These are phyloP conservation scores for Melampsora occidentalis DNA, from an alignment of 1,284 basidiomycete genomes.

Conservation along the genomic window DNA sequence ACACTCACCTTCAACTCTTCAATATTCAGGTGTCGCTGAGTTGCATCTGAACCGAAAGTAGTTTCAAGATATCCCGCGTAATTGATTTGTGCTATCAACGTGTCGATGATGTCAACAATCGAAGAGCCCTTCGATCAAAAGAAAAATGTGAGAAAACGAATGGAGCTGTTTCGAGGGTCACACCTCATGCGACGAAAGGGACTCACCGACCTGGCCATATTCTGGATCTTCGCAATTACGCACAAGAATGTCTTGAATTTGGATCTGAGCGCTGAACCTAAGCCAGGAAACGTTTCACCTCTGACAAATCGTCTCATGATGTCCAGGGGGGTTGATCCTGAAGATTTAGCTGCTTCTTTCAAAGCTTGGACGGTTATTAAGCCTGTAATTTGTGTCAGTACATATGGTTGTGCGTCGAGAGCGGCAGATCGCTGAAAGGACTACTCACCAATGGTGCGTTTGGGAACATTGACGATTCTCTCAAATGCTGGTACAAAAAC, in stretches of 20 bases:
- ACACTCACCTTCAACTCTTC: slow-evolving; percentile 65
- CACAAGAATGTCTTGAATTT: slow-evolving; percentile 65
- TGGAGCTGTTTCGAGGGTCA: no score
- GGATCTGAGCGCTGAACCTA: slow-evolving; percentile 66
- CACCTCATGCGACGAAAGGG: no score
- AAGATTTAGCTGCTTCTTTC: slow-evolving; percentile 59
- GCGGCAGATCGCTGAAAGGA: slow-evolving; percentile 53
- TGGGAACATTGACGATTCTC: slow-evolving; percentile 74
- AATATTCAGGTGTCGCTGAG: slow-evolving; percentile 79
- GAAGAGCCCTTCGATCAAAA: slow-evolving; percentile 58
- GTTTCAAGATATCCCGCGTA: slow-evolving; percentile 71
- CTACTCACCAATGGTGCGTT: slow-evolving; percentile 78
- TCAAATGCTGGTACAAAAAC: slow-evolving; percentile 71
- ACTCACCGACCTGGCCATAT: slow-evolving; percentile 62
- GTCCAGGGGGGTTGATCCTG: slow-evolving; percentile 63
- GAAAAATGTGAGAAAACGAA: no score
- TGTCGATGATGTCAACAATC: slow-evolving; percentile 67
- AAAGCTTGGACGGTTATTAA: slow-evolving; percentile 67
- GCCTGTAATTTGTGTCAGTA: no score
- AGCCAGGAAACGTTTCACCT: slow-evolving; percentile 61
- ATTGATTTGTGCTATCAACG: slow-evolving; percentile 62
- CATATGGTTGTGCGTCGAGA: slow-evolving; percentile 11
- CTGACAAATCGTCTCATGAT: slow-evolving; percentile 65
- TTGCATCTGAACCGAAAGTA: slow-evolving; percentile 66
- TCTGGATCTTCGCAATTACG: slow-evolving; percentile 61